phyloP scores from a whole-genome alignment of 176 grass and related monocot genomes.

The Rhynchospora tenuis region DNA sequence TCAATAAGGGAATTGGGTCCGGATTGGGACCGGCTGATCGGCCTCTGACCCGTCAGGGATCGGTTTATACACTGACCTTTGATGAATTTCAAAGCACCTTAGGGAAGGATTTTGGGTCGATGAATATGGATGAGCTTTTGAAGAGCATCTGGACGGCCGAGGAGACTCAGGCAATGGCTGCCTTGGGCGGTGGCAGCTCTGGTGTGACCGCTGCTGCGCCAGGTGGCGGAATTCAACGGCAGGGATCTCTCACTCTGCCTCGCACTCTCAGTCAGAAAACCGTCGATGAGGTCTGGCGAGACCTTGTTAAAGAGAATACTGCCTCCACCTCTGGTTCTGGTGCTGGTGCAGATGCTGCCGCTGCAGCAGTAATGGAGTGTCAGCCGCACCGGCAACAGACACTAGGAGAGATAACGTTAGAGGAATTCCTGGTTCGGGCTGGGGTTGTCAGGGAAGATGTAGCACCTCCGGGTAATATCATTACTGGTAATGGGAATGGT shows the following conservation, averaged over 20 bases:
- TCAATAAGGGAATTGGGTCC: conserved; percentile 38
- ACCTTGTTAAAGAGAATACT: conserved; percentile 41
- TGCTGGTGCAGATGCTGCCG: not conserved
- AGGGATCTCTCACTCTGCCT: conserved; percentile 71
- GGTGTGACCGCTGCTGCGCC: not conserved
- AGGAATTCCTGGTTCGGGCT: conserved; percentile 79
- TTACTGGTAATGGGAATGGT: conserved; percentile 24
- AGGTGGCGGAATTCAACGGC: conserved; percentile 39
- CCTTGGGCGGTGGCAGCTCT: conserved; percentile 5
- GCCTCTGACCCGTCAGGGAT: conserved; percentile 51
- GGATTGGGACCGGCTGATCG: conserved; percentile 14
- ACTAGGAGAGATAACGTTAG: conserved; percentile 86
- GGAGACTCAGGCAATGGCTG: conserved; percentile 69
- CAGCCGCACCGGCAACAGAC: conserved; percentile 41
- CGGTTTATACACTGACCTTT: conserved; percentile 72
- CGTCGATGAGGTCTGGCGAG: conserved; percentile 82
- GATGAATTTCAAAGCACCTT: conserved; percentile 81
- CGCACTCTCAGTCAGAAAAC: conserved; percentile 76
- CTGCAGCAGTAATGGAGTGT: not conserved
- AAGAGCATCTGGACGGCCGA: conserved; percentile 94
- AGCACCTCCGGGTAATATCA: not conserved
- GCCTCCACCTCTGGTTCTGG: not conserved
- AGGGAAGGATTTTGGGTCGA: conserved; percentile 79
- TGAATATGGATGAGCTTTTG: conserved; percentile 97
- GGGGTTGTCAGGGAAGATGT: conserved; percentile 60